Evolutionary conservation across 2,329 filamentous ascomycete species (phyloP), one percentile per base, ranked within the genome.

Genomic region (Truncatella angustata): DNA sequence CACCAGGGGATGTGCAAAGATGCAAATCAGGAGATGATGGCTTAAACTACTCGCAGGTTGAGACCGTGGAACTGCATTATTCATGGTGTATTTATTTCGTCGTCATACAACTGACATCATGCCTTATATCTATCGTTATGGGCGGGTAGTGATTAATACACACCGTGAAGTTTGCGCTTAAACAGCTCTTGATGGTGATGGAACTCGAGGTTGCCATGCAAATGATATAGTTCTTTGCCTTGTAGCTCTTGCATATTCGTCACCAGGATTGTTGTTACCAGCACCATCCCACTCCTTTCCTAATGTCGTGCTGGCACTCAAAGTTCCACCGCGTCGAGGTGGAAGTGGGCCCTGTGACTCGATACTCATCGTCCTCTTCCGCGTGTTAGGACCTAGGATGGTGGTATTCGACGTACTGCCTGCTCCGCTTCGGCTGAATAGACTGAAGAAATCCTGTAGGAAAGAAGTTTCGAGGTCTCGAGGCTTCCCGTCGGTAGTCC

Each of bases 401-500:
- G 61, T 58, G 34, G 53, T 57, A 40, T 64, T 64, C 11, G 46
- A 50, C 7, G 55, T 60, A 42, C 54, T 62, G 4, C 55, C 46
- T 26, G 57, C 60, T 4, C 63, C 63, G 40, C 57, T 61, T 11
- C 54, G 49, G 30, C 57, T 62, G 36, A 65, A 57, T 10, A 64
- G 50, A 35, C 60, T 62, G 50, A 76, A 73, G 57, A 77, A 75
- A 54, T 77, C 73, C 56, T 73, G 66, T 45, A 67, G 52, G 54
- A 75, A 76, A 11, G 68, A 69, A 6, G 71, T 68, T 58, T 75
- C 71, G 7, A 77, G 64, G 26, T 67, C 61, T 9, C 73, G 66
- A 39, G 73, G 73, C 52, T 66, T 69, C 9, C 73, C 71, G 48
- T 75, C 72, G 7, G 69, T 65, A 1, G 74, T 77, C 73, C 73